phyloP scores from a whole-genome alignment of 2,329 filamentous ascomycete species.

The Cladosporium austrohemisphaericum region DNA sequence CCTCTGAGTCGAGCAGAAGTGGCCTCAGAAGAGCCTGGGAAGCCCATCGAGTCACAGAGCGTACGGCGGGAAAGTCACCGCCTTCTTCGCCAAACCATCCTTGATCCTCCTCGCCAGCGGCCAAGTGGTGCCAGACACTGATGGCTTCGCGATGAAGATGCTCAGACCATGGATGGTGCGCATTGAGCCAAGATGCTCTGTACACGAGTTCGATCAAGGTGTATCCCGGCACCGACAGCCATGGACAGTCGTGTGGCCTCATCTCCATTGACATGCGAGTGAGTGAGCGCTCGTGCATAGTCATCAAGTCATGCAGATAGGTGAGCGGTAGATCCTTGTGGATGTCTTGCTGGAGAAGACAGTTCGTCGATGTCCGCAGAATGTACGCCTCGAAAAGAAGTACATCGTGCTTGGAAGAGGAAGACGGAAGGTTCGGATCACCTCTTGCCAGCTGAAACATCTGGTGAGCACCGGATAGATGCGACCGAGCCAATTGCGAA shows the following conservation, averaged over 20 bases:
- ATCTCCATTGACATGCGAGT: background rate
- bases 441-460: slow-evolving; percentile 14
- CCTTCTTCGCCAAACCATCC: background rate
- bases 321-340: slow-evolving; percentile 14
- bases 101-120: background rate
- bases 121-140: background rate
- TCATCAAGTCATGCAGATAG: background rate
- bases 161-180: background rate
- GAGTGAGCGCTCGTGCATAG: background rate
- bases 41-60: background rate
- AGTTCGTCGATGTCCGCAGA: slow-evolving; percentile 19
- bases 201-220: background rate
- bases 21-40: background rate
- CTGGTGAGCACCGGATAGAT: slow-evolving; percentile 16
- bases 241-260: slow-evolving; percentile 1
- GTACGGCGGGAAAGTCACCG: background rate
- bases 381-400: slow-evolving; percentile 24
- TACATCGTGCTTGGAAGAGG: slow-evolving; percentile 14
- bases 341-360: slow-evolving; percentile 18
- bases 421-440: background rate
- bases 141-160: background rate
- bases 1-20: background rate
- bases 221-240: background rate
- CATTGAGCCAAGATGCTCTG: slow-evolving; percentile 4
- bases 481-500: slow-evolving; percentile 12